These are phyloP conservation scores for Kwoniella dejecticola DNA, from an alignment of 768 basidiomycete genomes.

Conservation along the genomic window DNA sequence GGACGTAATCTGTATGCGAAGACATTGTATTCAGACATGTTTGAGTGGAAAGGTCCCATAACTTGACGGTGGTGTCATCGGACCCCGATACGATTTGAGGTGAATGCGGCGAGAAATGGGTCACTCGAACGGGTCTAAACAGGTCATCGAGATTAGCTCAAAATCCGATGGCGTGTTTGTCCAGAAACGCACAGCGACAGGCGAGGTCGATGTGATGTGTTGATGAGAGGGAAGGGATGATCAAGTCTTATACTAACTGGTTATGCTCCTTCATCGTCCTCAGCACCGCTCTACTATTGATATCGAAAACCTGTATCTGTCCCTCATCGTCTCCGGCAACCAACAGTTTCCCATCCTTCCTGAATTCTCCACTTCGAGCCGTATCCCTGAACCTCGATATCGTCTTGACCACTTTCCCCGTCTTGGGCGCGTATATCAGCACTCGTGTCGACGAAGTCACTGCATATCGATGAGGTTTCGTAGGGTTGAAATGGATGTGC, in stretches of 20 bases:
- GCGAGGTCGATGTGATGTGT: too few species aligned
- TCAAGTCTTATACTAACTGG: too few species aligned
- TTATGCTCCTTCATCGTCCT: conserved; percentile 90
- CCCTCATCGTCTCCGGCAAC: conserved; percentile 95
- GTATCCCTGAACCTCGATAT: conserved; percentile 97
- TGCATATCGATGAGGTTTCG: conserved; percentile 89
- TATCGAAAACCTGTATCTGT: conserved; percentile 85
- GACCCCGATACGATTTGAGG: conserved; percentile 90
- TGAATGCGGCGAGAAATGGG: conserved; percentile 80
- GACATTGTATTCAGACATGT: conserved; percentile 73
- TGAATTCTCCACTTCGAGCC: conserved; percentile 82
- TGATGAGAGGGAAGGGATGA: too few species aligned
- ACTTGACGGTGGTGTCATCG: conserved; percentile 88
- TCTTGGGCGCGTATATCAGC: conserved; percentile 93
- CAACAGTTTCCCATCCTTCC: conserved; percentile 89
- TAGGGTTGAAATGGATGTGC: conserved; percentile 83
- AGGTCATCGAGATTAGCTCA: too few species aligned
- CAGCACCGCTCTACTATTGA: conserved; percentile 87
- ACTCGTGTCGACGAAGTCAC: conserved; percentile 92
- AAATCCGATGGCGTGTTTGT: too few species aligned
- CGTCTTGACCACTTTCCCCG: conserved; percentile 93
- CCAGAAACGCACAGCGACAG: too few species aligned
- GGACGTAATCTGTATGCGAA: conserved; percentile 92
- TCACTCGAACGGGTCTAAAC: conserved; percentile 78
- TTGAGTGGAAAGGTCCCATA: conserved; percentile 95